These are phyloP conservation scores for Phlegmacium glaucopus DNA, from an alignment of 768 basidiomycete species.

Conservation along the genomic window DNA sequence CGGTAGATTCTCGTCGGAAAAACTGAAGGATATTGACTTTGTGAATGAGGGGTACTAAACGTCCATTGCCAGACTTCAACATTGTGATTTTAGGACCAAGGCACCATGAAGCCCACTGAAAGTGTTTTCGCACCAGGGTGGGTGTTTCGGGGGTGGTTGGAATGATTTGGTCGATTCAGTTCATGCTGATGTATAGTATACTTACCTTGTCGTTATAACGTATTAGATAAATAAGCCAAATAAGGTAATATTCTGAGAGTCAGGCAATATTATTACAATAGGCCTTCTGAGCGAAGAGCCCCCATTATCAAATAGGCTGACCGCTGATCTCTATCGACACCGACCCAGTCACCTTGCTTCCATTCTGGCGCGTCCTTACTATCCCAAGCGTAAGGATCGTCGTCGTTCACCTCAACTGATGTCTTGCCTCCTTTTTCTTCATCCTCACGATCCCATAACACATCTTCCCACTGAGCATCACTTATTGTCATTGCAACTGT, in stretches of 20 bases:
- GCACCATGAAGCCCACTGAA: constrained; percentile 9
- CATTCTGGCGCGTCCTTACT: constrained; percentile 49
- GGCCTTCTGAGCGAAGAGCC: constrained; percentile 68
- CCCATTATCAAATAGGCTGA: constrained; percentile 81
- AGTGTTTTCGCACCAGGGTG: not conserved
- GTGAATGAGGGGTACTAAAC: constrained; percentile 4
- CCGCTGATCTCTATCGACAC: constrained; percentile 73
- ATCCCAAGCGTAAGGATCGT: constrained; percentile 62
- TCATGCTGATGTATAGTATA: not conserved
- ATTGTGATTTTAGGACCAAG: constrained; percentile 10
- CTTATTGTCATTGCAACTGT: constrained; percentile 77
- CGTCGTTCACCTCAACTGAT: constrained; percentile 18
- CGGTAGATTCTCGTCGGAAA: constrained; percentile 23
- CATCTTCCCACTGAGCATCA: constrained; percentile 78
- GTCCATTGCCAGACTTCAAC: constrained; percentile 16
- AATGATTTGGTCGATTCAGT: not conserved
- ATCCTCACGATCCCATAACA: constrained; percentile 72
- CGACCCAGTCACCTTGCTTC: constrained; percentile 68
- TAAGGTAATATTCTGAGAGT: not conserved
- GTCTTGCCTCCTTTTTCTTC: constrained; percentile 36
- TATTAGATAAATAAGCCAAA: not conserved
- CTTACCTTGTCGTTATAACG: not conserved
- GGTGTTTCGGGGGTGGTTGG: not conserved
- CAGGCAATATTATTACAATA: constrained; percentile 34
- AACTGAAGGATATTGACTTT: constrained; percentile 1